Base-by-base conservation (phyloP, 495 filamentous ascomycete genomes). In the Podospora fimiseda region DNA sequence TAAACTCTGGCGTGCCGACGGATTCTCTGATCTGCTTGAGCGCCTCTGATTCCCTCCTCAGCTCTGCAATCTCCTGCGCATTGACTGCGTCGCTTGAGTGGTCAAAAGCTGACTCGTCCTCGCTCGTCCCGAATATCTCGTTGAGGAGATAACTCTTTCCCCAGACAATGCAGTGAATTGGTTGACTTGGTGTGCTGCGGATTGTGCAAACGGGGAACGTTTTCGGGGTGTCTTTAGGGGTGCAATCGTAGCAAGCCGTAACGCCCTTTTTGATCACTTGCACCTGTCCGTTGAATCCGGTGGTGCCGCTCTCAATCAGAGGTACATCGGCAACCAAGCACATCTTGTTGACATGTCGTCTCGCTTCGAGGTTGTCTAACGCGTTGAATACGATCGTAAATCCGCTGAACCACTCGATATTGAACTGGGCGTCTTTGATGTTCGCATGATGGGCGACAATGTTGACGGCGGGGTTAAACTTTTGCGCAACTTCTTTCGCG, bases 131-230 rank as follows among this genome's bases (percentile, higher is more conserved):
- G 59, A 96, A 97, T 7, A 99, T 83, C 61, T 97, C 92, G 52
- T 88, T 89, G 53, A 97, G 82, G 11, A 99, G 80, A 63, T 95
- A 97, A 62, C 89, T 95, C 75, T 97, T 99, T 0, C 80, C 91
- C 93, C 93, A 99, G n/a, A 97, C 91, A 43, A 99, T 99, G 72
- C 93, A 97, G 67, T 99, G 93, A 21, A 99, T 96, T 0, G 91
- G 90, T 60, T 97, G 91, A 50, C 84, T 89, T 0, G 93, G 93
- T 1, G 88, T 97, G 61, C 88, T 95, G 63, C 93, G 82, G 57
- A 99, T 96, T 1, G 93, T 99, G 69, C 93, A 99, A 18, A 99
- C 88, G 4, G 93, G 89, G 64, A 90, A 97, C 2, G 82, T 82
- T 63, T 95, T 97, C 0, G 91, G 93, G 5, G 85, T 80, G 54